Percentiles rank a stretch among this genome's conserved stretches.
Evolutionary conservation across 78 protist genomes (phyloP).

Genomic region (Dictyostelium purpureum): DNA sequence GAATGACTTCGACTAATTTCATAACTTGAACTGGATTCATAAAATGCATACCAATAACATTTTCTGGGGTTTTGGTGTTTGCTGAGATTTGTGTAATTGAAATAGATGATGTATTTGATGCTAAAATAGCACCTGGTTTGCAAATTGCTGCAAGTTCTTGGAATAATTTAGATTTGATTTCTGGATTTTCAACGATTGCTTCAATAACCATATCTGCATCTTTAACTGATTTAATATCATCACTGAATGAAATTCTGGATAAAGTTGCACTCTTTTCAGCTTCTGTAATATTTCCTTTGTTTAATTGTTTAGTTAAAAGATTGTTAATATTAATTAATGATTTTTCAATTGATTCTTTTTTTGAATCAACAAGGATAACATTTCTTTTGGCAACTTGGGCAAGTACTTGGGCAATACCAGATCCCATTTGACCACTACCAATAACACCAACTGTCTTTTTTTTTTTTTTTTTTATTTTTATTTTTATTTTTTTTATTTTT

Average conservation of each 20-base stretch:
- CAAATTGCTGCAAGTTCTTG: slow-evolving; percentile 26
- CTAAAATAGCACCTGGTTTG: slow-evolving; percentile 81
- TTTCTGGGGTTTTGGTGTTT: slow-evolving; percentile 77
- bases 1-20: slow-evolving; percentile 90
- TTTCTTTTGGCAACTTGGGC: slow-evolving; percentile 69
- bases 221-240: slow-evolving; percentile 3
- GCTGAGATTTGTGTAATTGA: slow-evolving; percentile 90
- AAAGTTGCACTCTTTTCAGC: slow-evolving; percentile 41
- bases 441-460: slow-evolving; percentile 79
- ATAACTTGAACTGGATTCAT: slow-evolving; percentile 93
- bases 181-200: slow-evolving; percentile 89
- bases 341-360: slow-evolving; percentile 35
- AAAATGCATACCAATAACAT: slow-evolving; percentile 93
- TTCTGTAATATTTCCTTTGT: slow-evolving; percentile 82
- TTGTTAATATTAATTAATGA: slow-evolving; percentile 28
- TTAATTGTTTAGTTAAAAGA: slow-evolving; percentile 49
- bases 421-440: slow-evolving; percentile 92
- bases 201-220: slow-evolving; percentile 82
- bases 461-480: not conserved
- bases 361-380: slow-evolving; percentile 80
- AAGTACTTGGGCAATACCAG: slow-evolving; percentile 90
- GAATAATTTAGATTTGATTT: slow-evolving; percentile 82
- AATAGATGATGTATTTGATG: slow-evolving; percentile 91
- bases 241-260: slow-evolving; percentile 50
- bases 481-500: too few species aligned